phyloP scores from a whole-genome alignment of 1,284 basidiomycete genomes.

The Fomitopsis pinicola region DNA sequence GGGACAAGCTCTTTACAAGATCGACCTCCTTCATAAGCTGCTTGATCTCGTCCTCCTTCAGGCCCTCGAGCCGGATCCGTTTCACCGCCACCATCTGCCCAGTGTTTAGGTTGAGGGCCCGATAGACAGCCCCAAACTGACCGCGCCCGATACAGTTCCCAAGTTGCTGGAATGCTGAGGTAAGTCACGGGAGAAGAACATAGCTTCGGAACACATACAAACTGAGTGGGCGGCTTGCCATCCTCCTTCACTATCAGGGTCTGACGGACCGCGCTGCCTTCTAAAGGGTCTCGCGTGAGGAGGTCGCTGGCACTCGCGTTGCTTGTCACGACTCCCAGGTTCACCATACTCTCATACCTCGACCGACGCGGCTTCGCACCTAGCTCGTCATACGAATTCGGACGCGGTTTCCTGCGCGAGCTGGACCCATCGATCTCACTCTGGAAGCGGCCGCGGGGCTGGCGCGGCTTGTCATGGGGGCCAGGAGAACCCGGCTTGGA shows the following conservation, averaged over 20 bases:
- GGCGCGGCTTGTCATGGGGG: slow-evolving; percentile 39
- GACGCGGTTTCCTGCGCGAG: slow-evolving; percentile 48
- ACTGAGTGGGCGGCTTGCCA: slow-evolving; percentile 77
- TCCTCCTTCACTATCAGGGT: slow-evolving; percentile 79
- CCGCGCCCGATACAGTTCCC: slow-evolving; percentile 95
- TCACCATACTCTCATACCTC: slow-evolving; percentile 67
- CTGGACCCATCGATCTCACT: slow-evolving; percentile 60
- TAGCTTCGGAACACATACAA: slow-evolving; percentile 53
- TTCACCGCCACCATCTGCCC: slow-evolving; percentile 96
- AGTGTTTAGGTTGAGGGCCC: slow-evolving; percentile 87
- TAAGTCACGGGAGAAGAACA: neutral
- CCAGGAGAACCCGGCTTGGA: slow-evolving; percentile 16
- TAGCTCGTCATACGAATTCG: slow-evolving; percentile 67
- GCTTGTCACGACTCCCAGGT: slow-evolving; percentile 47
- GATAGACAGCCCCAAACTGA: slow-evolving; percentile 94
- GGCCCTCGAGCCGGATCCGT: slow-evolving; percentile 81
- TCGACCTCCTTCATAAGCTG: slow-evolving; percentile 92
- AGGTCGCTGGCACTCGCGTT: slow-evolving; percentile 64
- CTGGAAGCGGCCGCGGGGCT: slow-evolving; percentile 59
- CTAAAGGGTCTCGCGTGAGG: slow-evolving; percentile 52
- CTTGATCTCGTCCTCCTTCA: slow-evolving; percentile 81
- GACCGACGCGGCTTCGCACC: slow-evolving; percentile 46
- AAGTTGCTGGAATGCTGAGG: slow-evolving; percentile 61
- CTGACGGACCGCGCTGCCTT: slow-evolving; percentile 64
- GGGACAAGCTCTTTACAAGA: slow-evolving; percentile 80